These are phyloP conservation scores for Penicillium goetzii DNA, from an alignment of 495 filamentous ascomycete species.

Conservation along the genomic window DNA sequence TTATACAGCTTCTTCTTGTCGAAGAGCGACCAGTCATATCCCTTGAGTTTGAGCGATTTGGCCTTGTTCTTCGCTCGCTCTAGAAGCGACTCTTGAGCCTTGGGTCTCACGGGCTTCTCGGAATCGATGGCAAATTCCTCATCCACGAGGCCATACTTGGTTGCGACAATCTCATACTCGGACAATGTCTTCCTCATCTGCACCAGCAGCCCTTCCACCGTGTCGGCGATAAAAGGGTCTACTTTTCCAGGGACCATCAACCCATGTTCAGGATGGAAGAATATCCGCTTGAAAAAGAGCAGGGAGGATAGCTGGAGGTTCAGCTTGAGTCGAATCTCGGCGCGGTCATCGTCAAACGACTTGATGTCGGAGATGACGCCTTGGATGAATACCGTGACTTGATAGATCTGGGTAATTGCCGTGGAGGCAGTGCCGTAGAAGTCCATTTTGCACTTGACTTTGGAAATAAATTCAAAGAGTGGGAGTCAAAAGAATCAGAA, in stretches of 20 bases:
- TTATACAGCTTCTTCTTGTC: constrained; percentile 30
- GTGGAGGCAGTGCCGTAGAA: constrained; percentile 29
- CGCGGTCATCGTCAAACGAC: constrained; percentile 29
- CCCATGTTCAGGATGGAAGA: constrained; percentile 22
- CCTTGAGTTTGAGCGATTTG: constrained; percentile 25
- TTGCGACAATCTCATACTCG: constrained; percentile 24
- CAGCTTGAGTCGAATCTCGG: constrained; percentile 23
- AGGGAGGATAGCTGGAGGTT: constrained; percentile 24
- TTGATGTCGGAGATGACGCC: constrained; percentile 29
- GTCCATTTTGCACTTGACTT: constrained; percentile 21
- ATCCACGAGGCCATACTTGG: constrained; percentile 19
- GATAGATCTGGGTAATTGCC: constrained; percentile 26
- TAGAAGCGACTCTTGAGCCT: constrained; percentile 18
- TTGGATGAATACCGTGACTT: constrained; percentile 31
- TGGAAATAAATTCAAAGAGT: background rate
- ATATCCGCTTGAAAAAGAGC: constrained; percentile 22
- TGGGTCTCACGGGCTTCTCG: constrained; percentile 14
- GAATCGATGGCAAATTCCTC: constrained; percentile 16
- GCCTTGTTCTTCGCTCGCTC: constrained; percentile 25
- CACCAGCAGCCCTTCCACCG: constrained; percentile 21
- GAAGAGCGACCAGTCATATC: constrained; percentile 31
- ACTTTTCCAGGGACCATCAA: constrained; percentile 24
- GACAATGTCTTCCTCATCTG: constrained; percentile 23
- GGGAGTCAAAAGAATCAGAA: background rate
- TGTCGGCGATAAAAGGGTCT: constrained; percentile 20